Conservation (phyloP, 2,329 filamentous ascomycete species). For the Pseudopyricularia cyperi region DNA sequence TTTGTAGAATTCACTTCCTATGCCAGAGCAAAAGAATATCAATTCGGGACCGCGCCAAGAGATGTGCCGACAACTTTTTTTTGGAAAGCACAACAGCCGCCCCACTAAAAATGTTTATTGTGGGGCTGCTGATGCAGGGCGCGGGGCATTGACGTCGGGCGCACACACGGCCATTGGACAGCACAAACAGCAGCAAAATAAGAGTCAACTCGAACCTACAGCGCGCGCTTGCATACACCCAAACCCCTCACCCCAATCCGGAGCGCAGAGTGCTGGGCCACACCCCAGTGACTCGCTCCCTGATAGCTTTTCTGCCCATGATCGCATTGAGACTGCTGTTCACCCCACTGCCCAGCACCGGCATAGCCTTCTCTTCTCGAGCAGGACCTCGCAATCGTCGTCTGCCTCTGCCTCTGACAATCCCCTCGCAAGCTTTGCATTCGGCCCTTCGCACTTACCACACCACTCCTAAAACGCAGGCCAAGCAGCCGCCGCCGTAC, state of each 20-base stretch:
- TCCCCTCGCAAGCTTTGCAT: constrained; percentile 4
- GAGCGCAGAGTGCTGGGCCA: constrained; percentile 1
- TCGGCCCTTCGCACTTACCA: neutral
- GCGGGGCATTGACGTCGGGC: neutral
- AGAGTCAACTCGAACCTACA: neutral
- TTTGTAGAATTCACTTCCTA: neutral
- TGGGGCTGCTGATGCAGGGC: neutral
- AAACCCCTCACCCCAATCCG: neutral
- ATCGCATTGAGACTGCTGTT: constrained; percentile 6
- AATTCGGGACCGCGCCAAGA: neutral
- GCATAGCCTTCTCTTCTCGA: constrained; percentile 5
- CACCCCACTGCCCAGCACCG: neutral
- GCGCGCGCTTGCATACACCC: neutral
- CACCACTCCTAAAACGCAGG: neutral
- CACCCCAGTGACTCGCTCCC: constrained; percentile 12
- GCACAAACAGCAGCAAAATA: neutral
- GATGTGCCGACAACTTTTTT: constrained; percentile 1
- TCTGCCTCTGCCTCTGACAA: neutral
- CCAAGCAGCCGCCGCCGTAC: constrained; percentile 1
- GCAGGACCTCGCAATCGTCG: constrained; percentile 1
- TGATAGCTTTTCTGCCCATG: constrained; percentile 10
- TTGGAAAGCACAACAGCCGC: neutral
- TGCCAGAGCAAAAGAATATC: neutral
- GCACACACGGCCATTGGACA: neutral
- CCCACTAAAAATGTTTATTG: neutral